phyloP scores from a whole-genome alignment of 306 rosid species.

The Corylus avellana region DNA sequence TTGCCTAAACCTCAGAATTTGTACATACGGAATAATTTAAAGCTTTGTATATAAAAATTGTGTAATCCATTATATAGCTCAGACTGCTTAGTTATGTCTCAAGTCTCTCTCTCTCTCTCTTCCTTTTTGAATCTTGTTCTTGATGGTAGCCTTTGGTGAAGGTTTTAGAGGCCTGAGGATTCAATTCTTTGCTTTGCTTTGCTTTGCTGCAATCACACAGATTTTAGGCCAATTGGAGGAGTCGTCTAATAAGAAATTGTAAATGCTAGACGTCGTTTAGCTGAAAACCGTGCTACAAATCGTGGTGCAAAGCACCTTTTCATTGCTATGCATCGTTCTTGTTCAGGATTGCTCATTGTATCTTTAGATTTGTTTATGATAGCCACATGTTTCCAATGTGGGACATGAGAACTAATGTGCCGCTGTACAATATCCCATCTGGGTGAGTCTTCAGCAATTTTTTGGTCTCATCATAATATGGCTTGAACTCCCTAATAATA shows the following conservation, averaged over 20 bases:
- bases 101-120: background rate
- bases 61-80: background rate
- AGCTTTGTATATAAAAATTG: constrained; percentile 17
- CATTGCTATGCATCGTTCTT: too few species aligned
- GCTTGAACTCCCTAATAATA: too few species aligned
- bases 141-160: background rate
- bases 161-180: background rate
- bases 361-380: background rate
- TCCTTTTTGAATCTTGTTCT: background rate
- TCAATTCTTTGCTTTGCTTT: background rate
- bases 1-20: constrained; percentile 32
- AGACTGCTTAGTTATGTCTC: background rate
- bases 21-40: constrained; percentile 40
- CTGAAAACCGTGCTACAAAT: background rate
- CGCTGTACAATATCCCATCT: background rate
- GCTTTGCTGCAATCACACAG: background rate
- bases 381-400: background rate
- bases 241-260: too few species aligned
- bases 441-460: too few species aligned
- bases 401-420: background rate
- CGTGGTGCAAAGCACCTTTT: too few species aligned
- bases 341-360: too few species aligned
- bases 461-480: too few species aligned
- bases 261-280: background rate
- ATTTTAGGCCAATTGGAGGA: background rate